Conservation (phyloP, 1,284 basidiomycete species). For the Tilletia walkeri region DNA sequence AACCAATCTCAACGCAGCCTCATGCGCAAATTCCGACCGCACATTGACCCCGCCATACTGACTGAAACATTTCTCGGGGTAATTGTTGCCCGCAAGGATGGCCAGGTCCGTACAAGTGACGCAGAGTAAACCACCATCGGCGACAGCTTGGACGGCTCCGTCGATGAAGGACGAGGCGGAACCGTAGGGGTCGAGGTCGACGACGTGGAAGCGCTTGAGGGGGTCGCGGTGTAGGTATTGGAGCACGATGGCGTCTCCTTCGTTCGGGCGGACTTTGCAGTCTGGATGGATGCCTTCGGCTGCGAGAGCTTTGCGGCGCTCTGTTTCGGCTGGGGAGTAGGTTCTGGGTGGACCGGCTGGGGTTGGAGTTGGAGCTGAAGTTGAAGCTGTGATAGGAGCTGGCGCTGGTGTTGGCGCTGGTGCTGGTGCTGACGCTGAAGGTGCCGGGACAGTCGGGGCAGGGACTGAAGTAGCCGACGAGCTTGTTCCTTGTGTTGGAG, state of each 20-base stretch:
- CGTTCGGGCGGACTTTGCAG: slow-evolving; percentile 50
- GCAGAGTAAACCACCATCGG: slow-evolving; percentile 78
- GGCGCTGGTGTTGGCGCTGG: not conserved
- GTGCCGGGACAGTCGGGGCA: not conserved
- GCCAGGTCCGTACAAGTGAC: slow-evolving; percentile 96
- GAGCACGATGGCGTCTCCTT: slow-evolving; percentile 61
- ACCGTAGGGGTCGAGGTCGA: slow-evolving; percentile 97
- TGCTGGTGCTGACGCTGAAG: not conserved
- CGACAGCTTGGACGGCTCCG: slow-evolving; percentile 85
- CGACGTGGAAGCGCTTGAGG: slow-evolving; percentile 77
- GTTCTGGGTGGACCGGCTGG: not conserved
- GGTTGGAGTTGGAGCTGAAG: not conserved
- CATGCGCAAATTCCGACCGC: slow-evolving; percentile 87
- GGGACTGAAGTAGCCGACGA: not conserved
- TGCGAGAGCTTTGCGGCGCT: not conserved
- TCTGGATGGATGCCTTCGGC: slow-evolving; percentile 40
- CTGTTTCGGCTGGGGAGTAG: not conserved
- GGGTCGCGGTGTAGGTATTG: slow-evolving; percentile 86
- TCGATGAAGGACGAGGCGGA: slow-evolving; percentile 96
- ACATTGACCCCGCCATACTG: slow-evolving; percentile 85
- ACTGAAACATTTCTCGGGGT: slow-evolving; percentile 70
- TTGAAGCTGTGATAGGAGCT: not conserved
- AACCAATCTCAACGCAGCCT: slow-evolving; percentile 67
- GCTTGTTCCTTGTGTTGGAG: not conserved
- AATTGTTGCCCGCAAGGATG: slow-evolving; percentile 89